phyloP scores from a whole-genome alignment of 495 filamentous ascomycete species.

The Evernia prunastri region DNA sequence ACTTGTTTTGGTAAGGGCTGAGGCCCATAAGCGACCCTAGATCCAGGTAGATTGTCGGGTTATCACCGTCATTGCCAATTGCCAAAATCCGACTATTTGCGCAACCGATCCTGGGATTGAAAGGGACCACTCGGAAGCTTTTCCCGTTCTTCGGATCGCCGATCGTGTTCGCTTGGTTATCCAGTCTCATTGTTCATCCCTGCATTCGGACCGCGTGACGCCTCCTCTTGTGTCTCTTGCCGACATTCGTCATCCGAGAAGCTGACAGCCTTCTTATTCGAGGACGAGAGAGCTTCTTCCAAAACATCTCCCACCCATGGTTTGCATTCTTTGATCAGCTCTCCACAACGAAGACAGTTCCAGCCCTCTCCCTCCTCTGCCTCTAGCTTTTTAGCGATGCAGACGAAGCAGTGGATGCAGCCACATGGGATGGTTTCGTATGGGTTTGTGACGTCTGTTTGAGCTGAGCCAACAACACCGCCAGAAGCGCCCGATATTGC shows the following conservation, averaged over 20 bases:
- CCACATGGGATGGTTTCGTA: slow-evolving; percentile 90
- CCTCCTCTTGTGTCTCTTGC: slow-evolving; percentile 1
- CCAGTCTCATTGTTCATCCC: not conserved
- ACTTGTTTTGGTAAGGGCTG: too few relatives aligned
- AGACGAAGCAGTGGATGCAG: slow-evolving; percentile 96
- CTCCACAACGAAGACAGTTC: slow-evolving; percentile 88
- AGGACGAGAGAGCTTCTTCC: slow-evolving; percentile 45
- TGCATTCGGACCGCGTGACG: not conserved
- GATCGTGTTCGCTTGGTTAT: not conserved
- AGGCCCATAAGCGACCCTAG: not conserved
- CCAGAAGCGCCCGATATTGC: slow-evolving; percentile 51
- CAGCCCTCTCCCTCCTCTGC: slow-evolving; percentile 94
- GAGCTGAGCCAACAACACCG: slow-evolving; percentile 77
- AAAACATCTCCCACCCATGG: slow-evolving; percentile 90
- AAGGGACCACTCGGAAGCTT: not conserved
- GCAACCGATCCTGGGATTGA: slow-evolving; percentile 8
- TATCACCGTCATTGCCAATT: slow-evolving; percentile 8
- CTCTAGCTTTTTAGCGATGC: slow-evolving; percentile 82
- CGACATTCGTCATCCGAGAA: slow-evolving; percentile 52
- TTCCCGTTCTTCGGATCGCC: not conserved
- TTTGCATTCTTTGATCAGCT: slow-evolving; percentile 77
- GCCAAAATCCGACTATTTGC: slow-evolving; percentile 12
- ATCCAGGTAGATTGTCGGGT: too few relatives aligned
- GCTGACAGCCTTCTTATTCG: slow-evolving; percentile 58
- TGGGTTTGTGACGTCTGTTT: slow-evolving; percentile 93